Base-by-base conservation (phyloP, 2,329 filamentous ascomycete species). In the Botrytis fabae region DNA sequence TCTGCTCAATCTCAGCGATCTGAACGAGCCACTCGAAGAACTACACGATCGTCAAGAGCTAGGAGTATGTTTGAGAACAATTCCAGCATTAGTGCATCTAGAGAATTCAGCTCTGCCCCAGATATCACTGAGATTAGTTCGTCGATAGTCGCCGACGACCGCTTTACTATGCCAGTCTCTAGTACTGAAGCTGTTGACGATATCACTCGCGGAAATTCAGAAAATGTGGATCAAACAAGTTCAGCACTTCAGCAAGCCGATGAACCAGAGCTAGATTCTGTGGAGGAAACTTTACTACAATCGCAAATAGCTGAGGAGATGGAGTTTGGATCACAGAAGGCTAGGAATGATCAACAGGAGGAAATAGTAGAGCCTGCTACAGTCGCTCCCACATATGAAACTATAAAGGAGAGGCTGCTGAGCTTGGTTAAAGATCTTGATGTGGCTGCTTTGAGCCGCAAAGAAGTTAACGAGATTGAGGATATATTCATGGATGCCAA, bases 401-500 rank as follows among this genome's bases (percentile, higher is more conserved):
- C 83, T 82, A 76, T 89, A 92, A 74, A 84, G 90, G 74, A 81
- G 81, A 74, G 84, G 86, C 54, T 85, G 92, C 61, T 85, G 83
- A 75, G 83, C 83, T 84, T 92, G 0, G 81, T 96, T 38, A 84
- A 85, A 32, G 86, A 89, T 75, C 84, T 94, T 73, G 87, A 86
- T 71, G 83, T 83, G 42, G 85, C 90, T 35, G 84, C 87, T 25
- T 82, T 97, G 60, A 89, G 89, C 25, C 86, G 88, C 18, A 85
- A 88, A 18, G 90, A 93, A 74, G 88, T 94, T 70, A 86, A 90
- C 74, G 86, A 91, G 80, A 86, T 96, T 76, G 93, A 96, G 79
- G 91, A 95, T 79, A 83, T 93, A 78, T 85, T 96, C 80, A 93
- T 95, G 84, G 92, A 95, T 80, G 89, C 95, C 76, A 91, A 92